Conservation (phyloP, 2,329 filamentous ascomycete genomes). For the Lachnellula occidentalis region DNA sequence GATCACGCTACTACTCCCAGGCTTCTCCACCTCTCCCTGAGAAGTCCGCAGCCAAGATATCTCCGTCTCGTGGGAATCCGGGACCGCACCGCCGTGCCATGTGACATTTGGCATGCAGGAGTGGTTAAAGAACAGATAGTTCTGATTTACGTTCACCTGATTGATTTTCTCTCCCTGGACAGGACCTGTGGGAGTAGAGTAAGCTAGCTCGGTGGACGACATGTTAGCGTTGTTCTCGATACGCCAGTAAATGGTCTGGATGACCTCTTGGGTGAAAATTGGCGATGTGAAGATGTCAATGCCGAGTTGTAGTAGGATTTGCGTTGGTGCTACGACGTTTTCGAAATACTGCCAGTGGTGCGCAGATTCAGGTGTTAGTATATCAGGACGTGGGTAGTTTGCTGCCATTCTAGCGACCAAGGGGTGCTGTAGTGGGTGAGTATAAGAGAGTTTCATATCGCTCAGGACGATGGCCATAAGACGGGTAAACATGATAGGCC, state of each 20-base stretch:
- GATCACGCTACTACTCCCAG: slow-evolving; percentile 18
- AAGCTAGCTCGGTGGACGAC: slow-evolving; percentile 6
- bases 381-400: slow-evolving; percentile 17
- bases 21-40: slow-evolving; percentile 10
- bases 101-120: slow-evolving; percentile 23
- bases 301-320: slow-evolving; percentile 20
- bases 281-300: slow-evolving; percentile 21
- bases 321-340: slow-evolving; percentile 21
- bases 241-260: slow-evolving; percentile 26
- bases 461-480: slow-evolving; percentile 20
- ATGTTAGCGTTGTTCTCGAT: slow-evolving; percentile 27
- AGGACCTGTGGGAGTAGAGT: not conserved
- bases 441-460: slow-evolving; percentile 1
- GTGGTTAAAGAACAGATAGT: slow-evolving; percentile 30
- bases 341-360: slow-evolving; percentile 22
- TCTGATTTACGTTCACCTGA: slow-evolving; percentile 17
- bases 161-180: not conserved
- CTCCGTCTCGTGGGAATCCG: not conserved
- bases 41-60: slow-evolving; percentile 5
- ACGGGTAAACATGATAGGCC: slow-evolving; percentile 19
- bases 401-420: slow-evolving; percentile 22
- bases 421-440: slow-evolving; percentile 22
- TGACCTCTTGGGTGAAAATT: slow-evolving; percentile 20
- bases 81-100: slow-evolving; percentile 18
- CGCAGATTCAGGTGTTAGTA: not conserved